Evolutionary conservation across 1,284 basidiomycete species (phyloP).

Genomic region (Cerioporus squamosus): DNA sequence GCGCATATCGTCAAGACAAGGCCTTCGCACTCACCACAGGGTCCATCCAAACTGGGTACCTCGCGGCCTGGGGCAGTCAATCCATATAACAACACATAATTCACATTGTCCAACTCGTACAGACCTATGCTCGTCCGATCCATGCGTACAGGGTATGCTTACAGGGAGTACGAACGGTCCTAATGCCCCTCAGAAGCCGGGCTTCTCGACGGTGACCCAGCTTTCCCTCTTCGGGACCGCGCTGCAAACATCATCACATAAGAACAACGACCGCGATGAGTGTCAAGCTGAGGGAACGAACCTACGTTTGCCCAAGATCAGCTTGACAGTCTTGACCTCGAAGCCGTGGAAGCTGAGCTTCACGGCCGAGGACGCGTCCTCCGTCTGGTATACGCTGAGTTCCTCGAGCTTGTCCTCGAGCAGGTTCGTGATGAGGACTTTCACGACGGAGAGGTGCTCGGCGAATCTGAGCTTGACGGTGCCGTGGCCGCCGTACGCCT

Average conservation of each 20-base stretch:
- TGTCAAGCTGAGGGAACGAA: neutral
- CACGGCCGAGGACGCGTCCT: slow-evolving; percentile 36
- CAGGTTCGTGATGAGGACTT: slow-evolving; percentile 76
- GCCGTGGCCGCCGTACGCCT: slow-evolving; percentile 90
- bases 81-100: too few relatives aligned
- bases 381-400: slow-evolving; percentile 43
- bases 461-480: slow-evolving; percentile 62
- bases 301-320: slow-evolving; percentile 45
- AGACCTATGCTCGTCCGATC: too few relatives aligned
- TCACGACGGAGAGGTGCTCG: slow-evolving; percentile 57
- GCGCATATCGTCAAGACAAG: too few relatives aligned
- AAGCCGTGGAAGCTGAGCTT: slow-evolving; percentile 79
- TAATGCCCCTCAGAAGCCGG: slow-evolving; percentile 1
- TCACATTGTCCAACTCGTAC: too few relatives aligned
- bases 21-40: too few relatives aligned
- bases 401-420: slow-evolving; percentile 78
- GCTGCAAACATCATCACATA: neutral
- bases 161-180: slow-evolving; percentile 7
- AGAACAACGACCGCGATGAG: neutral
- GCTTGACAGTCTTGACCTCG: slow-evolving; percentile 85
- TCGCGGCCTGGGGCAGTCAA: too few relatives aligned
- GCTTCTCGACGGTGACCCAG: slow-evolving; percentile 46
- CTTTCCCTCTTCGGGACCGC: slow-evolving; percentile 38
- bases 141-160: neutral
- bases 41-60: too few relatives aligned